These are phyloP conservation scores for Stipa capillata DNA, from an alignment of 176 grass and related monocot genomes.

Conservation along the genomic window DNA sequence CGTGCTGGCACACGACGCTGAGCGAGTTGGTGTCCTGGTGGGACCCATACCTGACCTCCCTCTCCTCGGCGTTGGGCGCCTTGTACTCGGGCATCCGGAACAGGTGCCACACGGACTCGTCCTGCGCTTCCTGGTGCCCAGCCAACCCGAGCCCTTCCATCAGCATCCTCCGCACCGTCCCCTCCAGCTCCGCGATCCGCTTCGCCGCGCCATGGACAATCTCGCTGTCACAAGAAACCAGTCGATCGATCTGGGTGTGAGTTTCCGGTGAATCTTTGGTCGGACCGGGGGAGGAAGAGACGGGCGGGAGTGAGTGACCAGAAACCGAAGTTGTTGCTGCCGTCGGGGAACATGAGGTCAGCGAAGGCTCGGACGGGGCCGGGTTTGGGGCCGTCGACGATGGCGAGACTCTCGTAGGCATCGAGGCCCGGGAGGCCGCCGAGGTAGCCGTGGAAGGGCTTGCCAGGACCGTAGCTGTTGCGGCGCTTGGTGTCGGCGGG, in stretches of 20 bases:
- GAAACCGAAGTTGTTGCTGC: constrained; percentile 21
- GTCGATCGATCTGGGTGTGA: neutral
- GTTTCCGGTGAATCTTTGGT: neutral
- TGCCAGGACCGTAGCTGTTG: constrained; percentile 49
- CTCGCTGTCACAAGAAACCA: constrained; percentile 20
- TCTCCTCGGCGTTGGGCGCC: constrained; percentile 26
- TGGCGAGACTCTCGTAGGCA: constrained; percentile 47
- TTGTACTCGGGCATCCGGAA: constrained; percentile 55
- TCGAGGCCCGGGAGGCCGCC: constrained; percentile 30
- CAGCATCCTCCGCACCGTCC: constrained; percentile 54
- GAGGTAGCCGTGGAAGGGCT: constrained; percentile 51
- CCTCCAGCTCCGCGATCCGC: constrained; percentile 27
- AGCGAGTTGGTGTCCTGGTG: constrained; percentile 52
- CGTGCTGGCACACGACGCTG: constrained; percentile 61
- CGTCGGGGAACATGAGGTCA: constrained; percentile 48
- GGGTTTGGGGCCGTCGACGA: constrained; percentile 12
- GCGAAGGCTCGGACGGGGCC: constrained; percentile 27
- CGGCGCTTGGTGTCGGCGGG: constrained; percentile 37
- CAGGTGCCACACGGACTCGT: constrained; percentile 18
- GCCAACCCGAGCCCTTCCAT: constrained; percentile 47
- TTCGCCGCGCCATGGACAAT: neutral
- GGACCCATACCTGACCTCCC: constrained; percentile 11
- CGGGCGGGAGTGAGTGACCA: too few relatives aligned
- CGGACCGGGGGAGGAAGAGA: too few relatives aligned
- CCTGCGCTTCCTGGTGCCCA: constrained; percentile 20